Evolutionary conservation across 2,329 filamentous ascomycete genomes (phyloP).

Genomic region (Calonectria pteridis): DNA sequence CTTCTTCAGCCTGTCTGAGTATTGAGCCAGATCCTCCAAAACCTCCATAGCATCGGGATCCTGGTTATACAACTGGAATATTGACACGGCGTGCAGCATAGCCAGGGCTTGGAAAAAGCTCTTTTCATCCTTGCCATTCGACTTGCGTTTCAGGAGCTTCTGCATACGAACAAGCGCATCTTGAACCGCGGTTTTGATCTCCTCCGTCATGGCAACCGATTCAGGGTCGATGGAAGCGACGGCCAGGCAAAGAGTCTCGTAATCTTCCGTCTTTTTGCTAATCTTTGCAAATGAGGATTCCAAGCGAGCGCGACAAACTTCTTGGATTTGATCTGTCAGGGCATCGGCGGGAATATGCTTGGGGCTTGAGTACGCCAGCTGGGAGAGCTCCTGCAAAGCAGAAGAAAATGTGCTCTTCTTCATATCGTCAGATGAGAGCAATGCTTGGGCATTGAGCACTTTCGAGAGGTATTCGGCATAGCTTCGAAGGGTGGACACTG

Average conservation of each 20-base stretch:
- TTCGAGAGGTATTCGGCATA: constrained; percentile 69
- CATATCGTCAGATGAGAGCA: constrained; percentile 45
- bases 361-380: constrained; percentile 66
- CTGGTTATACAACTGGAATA: constrained; percentile 91
- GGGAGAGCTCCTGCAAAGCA: constrained; percentile 66
- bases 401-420: constrained; percentile 49
- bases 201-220: constrained; percentile 67
- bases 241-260: constrained; percentile 65
- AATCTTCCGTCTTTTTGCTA: constrained; percentile 65
- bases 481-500: constrained; percentile 56
- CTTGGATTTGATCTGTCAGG: constrained; percentile 65
- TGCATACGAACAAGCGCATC: constrained; percentile 65
- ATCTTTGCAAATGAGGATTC: constrained; percentile 70
- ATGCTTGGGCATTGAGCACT: constrained; percentile 56
- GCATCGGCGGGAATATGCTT: constrained; percentile 55
- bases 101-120: constrained; percentile 73
- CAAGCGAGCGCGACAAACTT: constrained; percentile 68
- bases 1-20: constrained; percentile 75
- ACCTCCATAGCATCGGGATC: constrained; percentile 88
- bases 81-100: constrained; percentile 84
- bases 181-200: constrained; percentile 64
- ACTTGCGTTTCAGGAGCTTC: constrained; percentile 61
- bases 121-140: constrained; percentile 52
- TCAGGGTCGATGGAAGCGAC: constrained; percentile 66
- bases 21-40: constrained; percentile 83